Evolutionary conservation across 2,329 filamentous ascomycete species (phyloP).

Genomic region (Arthrobotrys megalospora): DNA sequence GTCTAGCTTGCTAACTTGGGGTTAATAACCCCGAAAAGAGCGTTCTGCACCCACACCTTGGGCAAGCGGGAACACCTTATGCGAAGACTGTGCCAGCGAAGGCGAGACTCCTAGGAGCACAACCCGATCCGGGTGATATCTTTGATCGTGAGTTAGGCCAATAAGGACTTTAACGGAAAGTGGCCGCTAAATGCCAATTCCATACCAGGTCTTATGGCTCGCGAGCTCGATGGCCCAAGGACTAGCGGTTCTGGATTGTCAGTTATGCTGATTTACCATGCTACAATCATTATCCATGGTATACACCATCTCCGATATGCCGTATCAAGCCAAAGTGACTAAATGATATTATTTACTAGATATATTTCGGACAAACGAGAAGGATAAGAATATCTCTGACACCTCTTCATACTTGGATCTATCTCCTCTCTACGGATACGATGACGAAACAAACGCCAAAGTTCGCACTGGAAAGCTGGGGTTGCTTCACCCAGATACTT

Average conservation of each 20-base stretch:
- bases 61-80: slow-evolving; percentile 77
- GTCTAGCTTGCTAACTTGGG: slow-evolving; percentile 63
- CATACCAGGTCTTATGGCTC: slow-evolving; percentile 72
- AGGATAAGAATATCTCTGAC: slow-evolving; percentile 75
- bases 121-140: slow-evolving; percentile 77
- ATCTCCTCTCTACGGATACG: slow-evolving; percentile 80
- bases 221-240: slow-evolving; percentile 72
- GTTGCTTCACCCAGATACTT: slow-evolving; percentile 80
- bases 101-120: slow-evolving; percentile 73
- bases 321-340: neutral
- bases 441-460: slow-evolving; percentile 74
- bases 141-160: slow-evolving; percentile 72
- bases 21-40: slow-evolving; percentile 70
- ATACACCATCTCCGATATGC: slow-evolving; percentile 28
- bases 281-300: slow-evolving; percentile 77
- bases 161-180: neutral
- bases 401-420: slow-evolving; percentile 84
- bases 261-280: slow-evolving; percentile 81
- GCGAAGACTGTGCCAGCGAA: slow-evolving; percentile 76
- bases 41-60: slow-evolving; percentile 75
- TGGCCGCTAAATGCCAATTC: neutral
- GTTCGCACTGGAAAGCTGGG: slow-evolving; percentile 77
- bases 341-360: slow-evolving; percentile 68
- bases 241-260: slow-evolving; percentile 81
- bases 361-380: slow-evolving; percentile 77